These are phyloP conservation scores for Obba rivulosa DNA, from an alignment of 768 basidiomycete genomes.

Conservation along the genomic window DNA sequence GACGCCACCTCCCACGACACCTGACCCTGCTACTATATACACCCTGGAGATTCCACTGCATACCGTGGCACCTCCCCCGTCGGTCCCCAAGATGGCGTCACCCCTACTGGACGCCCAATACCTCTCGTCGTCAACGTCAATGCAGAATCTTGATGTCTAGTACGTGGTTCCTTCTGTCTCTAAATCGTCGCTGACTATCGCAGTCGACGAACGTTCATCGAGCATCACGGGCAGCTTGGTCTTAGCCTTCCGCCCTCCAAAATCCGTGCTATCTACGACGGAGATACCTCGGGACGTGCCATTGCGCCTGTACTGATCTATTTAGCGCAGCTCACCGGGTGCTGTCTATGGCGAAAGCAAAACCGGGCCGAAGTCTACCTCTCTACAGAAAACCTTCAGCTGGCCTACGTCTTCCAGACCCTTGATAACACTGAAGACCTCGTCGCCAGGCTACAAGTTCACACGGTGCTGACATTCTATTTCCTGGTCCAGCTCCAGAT, in stretches of 20 bases:
- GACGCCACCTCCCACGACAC: too few species aligned
- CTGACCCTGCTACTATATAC: too few species aligned
- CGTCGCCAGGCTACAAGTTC: conserved; percentile 15
- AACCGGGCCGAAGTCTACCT: background rate
- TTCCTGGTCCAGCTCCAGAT: conserved; percentile 14
- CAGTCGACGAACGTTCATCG: conserved; percentile 19
- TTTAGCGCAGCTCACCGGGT: conserved; percentile 19
- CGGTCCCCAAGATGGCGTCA: too few species aligned
- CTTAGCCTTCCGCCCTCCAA: conserved; percentile 14
- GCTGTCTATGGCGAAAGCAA: conserved; percentile 18
- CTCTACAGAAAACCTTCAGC: conserved; percentile 11
- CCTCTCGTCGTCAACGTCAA: background rate
- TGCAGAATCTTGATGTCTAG: conserved; percentile 13
- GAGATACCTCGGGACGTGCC: conserved; percentile 16
- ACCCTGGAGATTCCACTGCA: too few species aligned
- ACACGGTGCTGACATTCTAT: conserved; percentile 17
- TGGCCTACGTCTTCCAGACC: conserved; percentile 5
- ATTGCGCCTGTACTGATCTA: conserved; percentile 20
- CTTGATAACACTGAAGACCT: conserved; percentile 11
- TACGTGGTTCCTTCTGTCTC: background rate
- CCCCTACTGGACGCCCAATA: background rate
- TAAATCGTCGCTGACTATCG: background rate
- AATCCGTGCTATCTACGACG: conserved; percentile 17
- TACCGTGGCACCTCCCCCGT: too few species aligned
- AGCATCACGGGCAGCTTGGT: conserved; percentile 17